A percentile compares a stretch with the other conserved stretches of the same genome.
Conservation (phyloP, 2,329 filamentous ascomycete species). For the Akanthomyces dipterigenus region DNA sequence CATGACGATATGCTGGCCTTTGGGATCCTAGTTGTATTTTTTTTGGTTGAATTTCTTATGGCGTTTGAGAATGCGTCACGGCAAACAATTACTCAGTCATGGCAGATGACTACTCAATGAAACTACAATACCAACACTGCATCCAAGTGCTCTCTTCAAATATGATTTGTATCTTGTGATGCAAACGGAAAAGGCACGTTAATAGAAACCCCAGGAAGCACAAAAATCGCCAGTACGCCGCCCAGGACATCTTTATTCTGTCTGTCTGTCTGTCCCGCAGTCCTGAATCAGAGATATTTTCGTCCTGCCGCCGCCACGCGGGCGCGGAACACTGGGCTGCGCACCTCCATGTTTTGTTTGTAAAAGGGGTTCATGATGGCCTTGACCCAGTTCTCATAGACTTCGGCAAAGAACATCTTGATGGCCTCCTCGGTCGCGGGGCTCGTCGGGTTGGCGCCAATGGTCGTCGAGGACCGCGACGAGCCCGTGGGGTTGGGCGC, state of each 20-base stretch:
- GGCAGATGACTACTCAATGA: conserved; percentile 25
- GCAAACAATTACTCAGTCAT: conserved; percentile 18
- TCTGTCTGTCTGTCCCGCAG: not conserved
- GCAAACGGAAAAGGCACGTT: too few species aligned
- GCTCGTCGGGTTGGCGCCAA: conserved; percentile 77
- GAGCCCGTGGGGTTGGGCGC: conserved; percentile 31
- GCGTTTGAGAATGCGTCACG: conserved; percentile 9
- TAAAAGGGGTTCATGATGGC: conserved; percentile 97
- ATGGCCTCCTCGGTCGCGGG: conserved; percentile 94
- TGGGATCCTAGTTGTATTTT: conserved; percentile 6
- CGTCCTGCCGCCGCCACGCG: conserved; percentile 81
- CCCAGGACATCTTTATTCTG: not conserved
- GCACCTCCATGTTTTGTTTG: conserved; percentile 73
- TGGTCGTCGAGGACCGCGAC: conserved; percentile 57
- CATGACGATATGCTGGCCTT: not conserved
- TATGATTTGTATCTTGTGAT: not conserved
- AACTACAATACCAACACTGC: conserved; percentile 7
- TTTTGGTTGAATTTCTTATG: not conserved
- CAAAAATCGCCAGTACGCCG: not conserved
- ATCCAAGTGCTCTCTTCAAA: not conserved
- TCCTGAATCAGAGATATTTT: conserved; percentile 66
- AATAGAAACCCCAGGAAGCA: not conserved
- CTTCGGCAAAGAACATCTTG: conserved; percentile 87
- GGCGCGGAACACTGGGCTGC: conserved; percentile 76
- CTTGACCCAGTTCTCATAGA: conserved; percentile 96